Conservation (phyloP, 371 early-diverging fungal species). For the Batrachochytrium dendrobatidis region DNA sequence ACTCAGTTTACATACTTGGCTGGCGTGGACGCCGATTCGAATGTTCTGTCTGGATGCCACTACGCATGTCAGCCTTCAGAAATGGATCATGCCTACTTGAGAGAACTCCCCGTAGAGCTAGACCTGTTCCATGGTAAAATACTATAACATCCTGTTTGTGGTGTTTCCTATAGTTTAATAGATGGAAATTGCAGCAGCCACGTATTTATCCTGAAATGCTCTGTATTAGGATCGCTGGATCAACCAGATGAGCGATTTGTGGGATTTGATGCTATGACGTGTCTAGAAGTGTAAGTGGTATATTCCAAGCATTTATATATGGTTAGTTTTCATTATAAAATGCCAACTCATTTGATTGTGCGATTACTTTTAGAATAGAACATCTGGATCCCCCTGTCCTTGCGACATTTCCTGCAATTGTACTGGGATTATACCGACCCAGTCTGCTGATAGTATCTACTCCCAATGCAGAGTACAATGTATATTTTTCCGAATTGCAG, state of each 20-base stretch:
- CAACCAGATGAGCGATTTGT: slow-evolving; percentile 17
- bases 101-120: slow-evolving; percentile 15
- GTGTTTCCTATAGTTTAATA: not conserved
- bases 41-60: slow-evolving; percentile 6
- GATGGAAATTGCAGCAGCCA: not conserved
- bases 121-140: slow-evolving; percentile 15
- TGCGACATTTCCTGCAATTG: slow-evolving; percentile 44
- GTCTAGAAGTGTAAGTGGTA: slow-evolving; percentile 29
- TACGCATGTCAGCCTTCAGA: slow-evolving; percentile 18
- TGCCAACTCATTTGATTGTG: not conserved
- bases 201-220: not conserved
- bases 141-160: not conserved
- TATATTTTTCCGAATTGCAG: slow-evolving; percentile 63
- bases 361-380: slow-evolving; percentile 44
- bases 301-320: not conserved
- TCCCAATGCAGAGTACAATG: slow-evolving; percentile 83
- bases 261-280: slow-evolving; percentile 29
- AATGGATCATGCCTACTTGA: slow-evolving; percentile 17
- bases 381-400: slow-evolving; percentile 58
- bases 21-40: slow-evolving; percentile 27
- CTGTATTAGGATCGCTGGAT: slow-evolving; percentile 14
- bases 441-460: slow-evolving; percentile 33
- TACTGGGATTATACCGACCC: slow-evolving; percentile 63
- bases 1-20: slow-evolving; percentile 16
- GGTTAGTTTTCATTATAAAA: not conserved